Percentiles rank a stretch among this genome's conserved stretches.
Conservation (phyloP, 2,329 filamentous ascomycete genomes). For the Nannizziopsis barbatae region DNA sequence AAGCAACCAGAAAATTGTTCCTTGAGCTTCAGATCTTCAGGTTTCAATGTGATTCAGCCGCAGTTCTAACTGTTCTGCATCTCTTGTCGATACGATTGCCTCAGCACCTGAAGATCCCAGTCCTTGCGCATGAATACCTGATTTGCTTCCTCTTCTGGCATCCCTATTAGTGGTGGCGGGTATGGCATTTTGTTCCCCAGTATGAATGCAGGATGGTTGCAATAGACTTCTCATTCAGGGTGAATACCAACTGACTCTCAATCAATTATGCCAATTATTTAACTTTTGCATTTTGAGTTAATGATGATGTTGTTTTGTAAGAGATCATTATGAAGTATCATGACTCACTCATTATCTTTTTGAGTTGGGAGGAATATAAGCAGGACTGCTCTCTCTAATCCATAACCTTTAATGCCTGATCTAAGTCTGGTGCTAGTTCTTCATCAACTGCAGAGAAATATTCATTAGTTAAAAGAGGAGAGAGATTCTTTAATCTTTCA, state of each 20-base stretch:
- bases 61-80: no score
- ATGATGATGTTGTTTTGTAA: neutral
- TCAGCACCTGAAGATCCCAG: no score
- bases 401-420: neutral
- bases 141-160: no score
- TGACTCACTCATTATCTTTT: neutral
- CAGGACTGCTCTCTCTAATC: neutral
- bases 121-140: no score
- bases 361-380: neutral
- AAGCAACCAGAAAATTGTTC: no score
- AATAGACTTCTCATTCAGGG: neutral
- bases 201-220: neutral
- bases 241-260: slow-evolving; percentile 2
- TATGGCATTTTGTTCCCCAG: neutral
- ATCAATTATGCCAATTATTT: neutral
- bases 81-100: no score
- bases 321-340: neutral
- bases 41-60: no score
- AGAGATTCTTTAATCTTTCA: slow-evolving; percentile 1
- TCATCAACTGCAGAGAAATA: slow-evolving; percentile 1
- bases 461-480: slow-evolving; percentile 4
- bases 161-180: neutral
- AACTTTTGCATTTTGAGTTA: neutral
- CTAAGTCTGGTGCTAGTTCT: neutral
- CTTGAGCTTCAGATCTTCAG: no score